Conservation (phyloP, 371 early-diverging fungal species). For the Mucor velutinosus region DNA sequence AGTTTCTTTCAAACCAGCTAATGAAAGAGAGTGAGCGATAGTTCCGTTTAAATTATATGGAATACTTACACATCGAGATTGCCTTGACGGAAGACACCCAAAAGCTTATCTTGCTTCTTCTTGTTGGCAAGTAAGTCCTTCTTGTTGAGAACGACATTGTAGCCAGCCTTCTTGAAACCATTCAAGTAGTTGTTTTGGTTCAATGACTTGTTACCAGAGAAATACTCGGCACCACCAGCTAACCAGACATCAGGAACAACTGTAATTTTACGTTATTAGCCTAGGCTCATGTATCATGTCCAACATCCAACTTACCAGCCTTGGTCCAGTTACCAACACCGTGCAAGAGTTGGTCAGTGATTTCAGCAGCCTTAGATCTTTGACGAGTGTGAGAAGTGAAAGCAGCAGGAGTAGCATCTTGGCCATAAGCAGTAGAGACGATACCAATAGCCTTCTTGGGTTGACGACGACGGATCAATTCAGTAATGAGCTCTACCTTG, state of each 20-base stretch:
- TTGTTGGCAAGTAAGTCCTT: constrained; percentile 48
- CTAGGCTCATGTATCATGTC: too few relatives aligned
- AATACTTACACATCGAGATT: constrained; percentile 61
- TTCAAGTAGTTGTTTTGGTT: constrained; percentile 63
- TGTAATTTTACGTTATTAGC: background rate
- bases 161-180: constrained; percentile 54
- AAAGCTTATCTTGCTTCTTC: constrained; percentile 56
- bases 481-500: constrained; percentile 67
- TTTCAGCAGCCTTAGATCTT: constrained; percentile 53
- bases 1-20: constrained; percentile 69
- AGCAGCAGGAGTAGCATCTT: constrained; percentile 79
- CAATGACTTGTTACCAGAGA: constrained; percentile 51
- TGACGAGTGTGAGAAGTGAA: constrained; percentile 66
- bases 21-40: background rate
- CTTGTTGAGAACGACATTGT: constrained; percentile 62
- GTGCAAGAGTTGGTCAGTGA: constrained; percentile 67
- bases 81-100: constrained; percentile 68
- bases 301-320: constrained; percentile 30
- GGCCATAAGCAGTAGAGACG: constrained; percentile 69
- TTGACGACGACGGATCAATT: constrained; percentile 71
- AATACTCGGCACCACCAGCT: constrained; percentile 68
- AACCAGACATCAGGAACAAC: constrained; percentile 73
- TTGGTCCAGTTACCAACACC: constrained; percentile 51
- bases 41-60: background rate
- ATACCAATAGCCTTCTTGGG: constrained; percentile 72